These are phyloP conservation scores for Candida gigantensis DNA, from an alignment of 1,139 yeast species.

Conservation along the genomic window DNA sequence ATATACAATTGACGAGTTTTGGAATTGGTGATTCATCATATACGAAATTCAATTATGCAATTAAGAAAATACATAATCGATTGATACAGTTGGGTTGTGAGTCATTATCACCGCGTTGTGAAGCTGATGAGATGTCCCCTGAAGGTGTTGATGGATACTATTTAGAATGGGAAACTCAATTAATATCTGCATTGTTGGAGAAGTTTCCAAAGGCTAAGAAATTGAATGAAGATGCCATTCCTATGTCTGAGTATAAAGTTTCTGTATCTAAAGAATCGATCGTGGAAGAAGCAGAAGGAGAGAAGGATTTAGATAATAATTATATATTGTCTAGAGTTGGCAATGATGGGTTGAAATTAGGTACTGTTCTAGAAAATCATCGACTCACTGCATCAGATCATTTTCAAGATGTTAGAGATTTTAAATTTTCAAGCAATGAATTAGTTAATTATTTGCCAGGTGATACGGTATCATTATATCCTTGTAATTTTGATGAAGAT, in stretches of 20 bases:
- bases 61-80: slow-evolving; percentile 77
- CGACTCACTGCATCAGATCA: slow-evolving; percentile 71
- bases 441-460: slow-evolving; percentile 61
- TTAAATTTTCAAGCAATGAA: slow-evolving; percentile 43
- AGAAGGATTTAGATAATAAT: background rate
- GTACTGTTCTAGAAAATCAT: slow-evolving; percentile 47
- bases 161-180: slow-evolving; percentile 66
- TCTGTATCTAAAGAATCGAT: slow-evolving; percentile 3
- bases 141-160: slow-evolving; percentile 81
- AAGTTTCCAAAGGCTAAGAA: slow-evolving; percentile 8
- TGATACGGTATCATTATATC: slow-evolving; percentile 76
- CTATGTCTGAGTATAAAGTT: slow-evolving; percentile 20
- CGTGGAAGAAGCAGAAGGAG: background rate
- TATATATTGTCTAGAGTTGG: slow-evolving; percentile 5
- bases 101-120: slow-evolving; percentile 73
- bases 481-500: slow-evolving; percentile 62
- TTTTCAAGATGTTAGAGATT: slow-evolving; percentile 85
- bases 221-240: slow-evolving; percentile 18
- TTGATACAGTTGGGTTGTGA: slow-evolving; percentile 77
- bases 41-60: slow-evolving; percentile 83
- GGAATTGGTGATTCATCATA: slow-evolving; percentile 97
- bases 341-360: slow-evolving; percentile 26
- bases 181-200: slow-evolving; percentile 42
- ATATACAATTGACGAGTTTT: slow-evolving; percentile 66
- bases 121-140: slow-evolving; percentile 83